Conservation (phyloP, 306 rosid species). For the Cucurbita maxima region DNA sequence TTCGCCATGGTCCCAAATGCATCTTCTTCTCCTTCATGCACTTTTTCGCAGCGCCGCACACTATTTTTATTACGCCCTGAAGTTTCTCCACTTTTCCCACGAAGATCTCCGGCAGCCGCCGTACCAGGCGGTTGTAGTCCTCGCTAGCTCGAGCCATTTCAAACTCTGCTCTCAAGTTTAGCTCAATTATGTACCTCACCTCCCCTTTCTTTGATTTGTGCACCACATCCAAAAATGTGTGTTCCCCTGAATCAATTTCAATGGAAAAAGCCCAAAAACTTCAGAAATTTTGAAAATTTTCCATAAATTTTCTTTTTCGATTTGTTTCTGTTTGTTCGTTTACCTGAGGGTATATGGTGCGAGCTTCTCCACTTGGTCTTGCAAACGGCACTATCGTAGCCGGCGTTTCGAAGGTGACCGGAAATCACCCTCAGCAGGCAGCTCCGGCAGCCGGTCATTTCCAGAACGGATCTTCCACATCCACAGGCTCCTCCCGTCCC, state of each 20-base stretch:
- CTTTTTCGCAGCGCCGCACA: slow-evolving; percentile 61
- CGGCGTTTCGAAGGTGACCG: slow-evolving; percentile 27
- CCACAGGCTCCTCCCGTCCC: slow-evolving; percentile 23
- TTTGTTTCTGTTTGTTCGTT: neutral
- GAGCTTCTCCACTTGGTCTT: slow-evolving; percentile 62
- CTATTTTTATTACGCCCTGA: slow-evolving; percentile 27
- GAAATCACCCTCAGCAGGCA: slow-evolving; percentile 55
- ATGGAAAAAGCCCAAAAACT: too few relatives aligned
- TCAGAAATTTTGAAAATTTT: too few relatives aligned
- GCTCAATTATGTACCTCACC: slow-evolving; percentile 54
- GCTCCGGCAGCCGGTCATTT: slow-evolving; percentile 23
- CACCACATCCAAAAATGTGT: slow-evolving; percentile 54
- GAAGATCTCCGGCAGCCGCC: slow-evolving; percentile 51
- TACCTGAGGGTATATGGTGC: slow-evolving; percentile 53
- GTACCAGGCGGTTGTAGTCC: slow-evolving; percentile 40
- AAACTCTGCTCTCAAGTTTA: slow-evolving; percentile 58
- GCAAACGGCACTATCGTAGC: slow-evolving; percentile 54
- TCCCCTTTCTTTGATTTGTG: slow-evolving; percentile 33
- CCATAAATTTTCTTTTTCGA: too few relatives aligned
- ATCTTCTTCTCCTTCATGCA: slow-evolving; percentile 78
- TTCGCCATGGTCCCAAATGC: slow-evolving; percentile 96
- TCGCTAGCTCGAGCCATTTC: slow-evolving; percentile 54
- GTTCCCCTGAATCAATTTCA: slow-evolving; percentile 35
- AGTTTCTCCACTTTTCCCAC: slow-evolving; percentile 71
- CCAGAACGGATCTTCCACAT: slow-evolving; percentile 29